These are phyloP conservation scores for Scleroderma bovista DNA, from an alignment of 768 basidiomycete genomes.

Conservation along the genomic window DNA sequence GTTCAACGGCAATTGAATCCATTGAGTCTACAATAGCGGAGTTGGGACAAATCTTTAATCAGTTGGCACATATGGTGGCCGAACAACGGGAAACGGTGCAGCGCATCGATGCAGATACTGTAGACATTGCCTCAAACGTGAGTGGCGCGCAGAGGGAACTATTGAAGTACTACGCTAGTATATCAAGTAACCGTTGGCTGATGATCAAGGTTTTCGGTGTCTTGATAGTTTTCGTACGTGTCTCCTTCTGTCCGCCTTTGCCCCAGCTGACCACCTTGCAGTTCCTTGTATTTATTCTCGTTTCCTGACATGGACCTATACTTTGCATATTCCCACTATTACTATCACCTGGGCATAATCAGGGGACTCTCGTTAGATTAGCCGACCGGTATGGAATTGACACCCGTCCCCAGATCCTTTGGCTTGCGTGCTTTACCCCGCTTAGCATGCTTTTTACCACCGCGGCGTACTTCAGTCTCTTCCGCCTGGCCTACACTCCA, in stretches of 20 bases:
- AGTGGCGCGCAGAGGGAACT: conserved; percentile 88
- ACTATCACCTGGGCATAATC: background rate
- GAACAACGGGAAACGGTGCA: conserved; percentile 98
- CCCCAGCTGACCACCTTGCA: conserved; percentile 22
- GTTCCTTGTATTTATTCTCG: conserved; percentile 86
- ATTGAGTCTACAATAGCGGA: conserved; percentile 99
- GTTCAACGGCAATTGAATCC: conserved; percentile 95
- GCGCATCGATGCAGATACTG: conserved; percentile 95
- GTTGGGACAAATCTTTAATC: conserved; percentile 94
- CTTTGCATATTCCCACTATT: background rate
- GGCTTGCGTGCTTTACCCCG: conserved; percentile 28
- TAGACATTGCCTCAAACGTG: conserved; percentile 95
- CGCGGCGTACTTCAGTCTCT: conserved; percentile 46
- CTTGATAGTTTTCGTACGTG: conserved; percentile 91
- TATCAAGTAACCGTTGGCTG: conserved; percentile 94
- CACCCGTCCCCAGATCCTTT: conserved; percentile 64
- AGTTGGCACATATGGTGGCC: conserved; percentile 95
- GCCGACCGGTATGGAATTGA: conserved; percentile 79
- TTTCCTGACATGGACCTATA: conserved; percentile 47
- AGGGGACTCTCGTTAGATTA: conserved; percentile 25
- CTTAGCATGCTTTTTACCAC: conserved; percentile 44
- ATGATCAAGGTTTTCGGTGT: conserved; percentile 98
- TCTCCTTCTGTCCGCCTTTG: background rate
- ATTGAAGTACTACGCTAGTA: conserved; percentile 90
- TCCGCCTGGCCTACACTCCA: conserved; percentile 61